These are phyloP conservation scores for Thelephora ganbajun DNA, from an alignment of 768 basidiomycete species.

Conservation along the genomic window DNA sequence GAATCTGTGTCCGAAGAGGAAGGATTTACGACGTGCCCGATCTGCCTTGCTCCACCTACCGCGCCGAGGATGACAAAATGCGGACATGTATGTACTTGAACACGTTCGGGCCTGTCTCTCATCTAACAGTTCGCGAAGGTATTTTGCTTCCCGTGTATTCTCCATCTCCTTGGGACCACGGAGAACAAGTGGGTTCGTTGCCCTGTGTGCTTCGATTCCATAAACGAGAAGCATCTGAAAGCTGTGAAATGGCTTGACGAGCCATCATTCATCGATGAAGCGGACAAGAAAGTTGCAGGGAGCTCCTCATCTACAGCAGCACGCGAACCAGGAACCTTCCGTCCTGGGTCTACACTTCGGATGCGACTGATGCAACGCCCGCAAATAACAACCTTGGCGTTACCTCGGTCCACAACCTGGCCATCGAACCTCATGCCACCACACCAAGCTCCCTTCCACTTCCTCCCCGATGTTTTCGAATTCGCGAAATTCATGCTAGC, in stretches of 20 bases:
- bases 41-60: slow-evolving; percentile 83
- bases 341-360: slow-evolving; percentile 45
- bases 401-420: slow-evolving; percentile 88
- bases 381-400: slow-evolving; percentile 86
- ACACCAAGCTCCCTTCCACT: slow-evolving; percentile 90
- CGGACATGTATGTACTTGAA: slow-evolving; percentile 67
- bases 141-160: slow-evolving; percentile 88
- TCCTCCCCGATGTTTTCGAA: slow-evolving; percentile 78
- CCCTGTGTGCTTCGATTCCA: slow-evolving; percentile 91
- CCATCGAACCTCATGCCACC: slow-evolving; percentile 86
- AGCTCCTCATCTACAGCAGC: slow-evolving; percentile 36
- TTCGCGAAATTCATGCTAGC: slow-evolving; percentile 96
- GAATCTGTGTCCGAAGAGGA: slow-evolving; percentile 32
- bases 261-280: slow-evolving; percentile 20
- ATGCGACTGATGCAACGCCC: slow-evolving; percentile 91
- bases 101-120: slow-evolving; percentile 1
- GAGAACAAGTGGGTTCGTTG: slow-evolving; percentile 87
- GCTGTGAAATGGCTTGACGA: slow-evolving; percentile 82
- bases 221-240: slow-evolving; percentile 84
- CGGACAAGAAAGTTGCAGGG: slow-evolving; percentile 17
- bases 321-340: slow-evolving; percentile 25
- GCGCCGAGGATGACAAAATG: slow-evolving; percentile 94
- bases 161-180: slow-evolving; percentile 78
- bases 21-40: slow-evolving; percentile 74
- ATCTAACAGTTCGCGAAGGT: slow-evolving; percentile 34